Evolutionary conservation across 2,329 filamentous ascomycete species (phyloP).

Genomic region (Fusarium nodosum): DNA sequence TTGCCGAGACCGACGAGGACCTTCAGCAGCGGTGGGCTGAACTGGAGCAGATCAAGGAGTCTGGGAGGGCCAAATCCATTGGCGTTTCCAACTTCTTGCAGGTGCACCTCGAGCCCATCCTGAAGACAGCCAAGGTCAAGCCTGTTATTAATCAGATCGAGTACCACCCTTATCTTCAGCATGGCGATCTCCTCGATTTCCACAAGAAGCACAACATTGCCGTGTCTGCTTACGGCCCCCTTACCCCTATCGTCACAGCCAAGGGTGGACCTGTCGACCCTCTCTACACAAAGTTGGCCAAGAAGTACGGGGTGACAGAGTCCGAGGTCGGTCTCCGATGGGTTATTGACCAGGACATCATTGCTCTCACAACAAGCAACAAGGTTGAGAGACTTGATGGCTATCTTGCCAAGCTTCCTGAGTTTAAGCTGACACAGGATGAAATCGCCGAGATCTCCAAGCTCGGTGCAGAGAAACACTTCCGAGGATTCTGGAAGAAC

Average conservation of each 20-base stretch:
- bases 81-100: conserved; percentile 82
- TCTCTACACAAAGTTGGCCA: conserved; percentile 64
- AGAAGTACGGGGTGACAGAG: conserved; percentile 70
- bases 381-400: conserved; percentile 69
- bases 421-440: conserved; percentile 70
- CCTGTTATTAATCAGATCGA: conserved; percentile 87
- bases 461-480: conserved; percentile 71
- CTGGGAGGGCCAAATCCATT: conserved; percentile 76
- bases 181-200: conserved; percentile 70
- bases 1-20: conserved; percentile 62
- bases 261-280: conserved; percentile 67
- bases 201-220: conserved; percentile 70
- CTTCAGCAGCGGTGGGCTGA: conserved; percentile 72
- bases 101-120: conserved; percentile 67
- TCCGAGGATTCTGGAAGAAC: conserved; percentile 69
- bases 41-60: conserved; percentile 74
- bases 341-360: conserved; percentile 70
- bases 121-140: conserved; percentile 70
- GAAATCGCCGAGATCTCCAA: conserved; percentile 70
- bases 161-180: conserved; percentile 81
- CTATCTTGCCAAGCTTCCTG: conserved; percentile 65
- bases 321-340: conserved; percentile 71
- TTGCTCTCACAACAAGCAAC: conserved; percentile 71
- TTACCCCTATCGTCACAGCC: conserved; percentile 64
- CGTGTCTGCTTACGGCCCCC: conserved; percentile 67